These are phyloP conservation scores for Trifolium dubium DNA, from an alignment of 306 rosid genomes.

Conservation along the genomic window DNA sequence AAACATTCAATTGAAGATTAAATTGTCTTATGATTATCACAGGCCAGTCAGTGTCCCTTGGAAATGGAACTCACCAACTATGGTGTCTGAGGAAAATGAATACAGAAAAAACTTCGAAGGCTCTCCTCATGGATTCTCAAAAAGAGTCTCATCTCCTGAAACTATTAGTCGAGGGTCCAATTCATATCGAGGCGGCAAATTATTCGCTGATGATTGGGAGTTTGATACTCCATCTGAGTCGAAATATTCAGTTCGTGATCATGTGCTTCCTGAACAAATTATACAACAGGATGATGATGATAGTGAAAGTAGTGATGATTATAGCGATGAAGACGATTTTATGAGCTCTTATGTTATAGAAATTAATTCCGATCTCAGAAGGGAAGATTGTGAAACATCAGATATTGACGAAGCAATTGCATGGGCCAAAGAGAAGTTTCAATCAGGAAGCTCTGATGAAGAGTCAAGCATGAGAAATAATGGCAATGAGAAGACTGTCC, in stretches of 20 bases:
- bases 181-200: conserved; percentile 63
- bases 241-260: conserved; percentile 51
- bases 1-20: background rate
- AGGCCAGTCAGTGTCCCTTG: conserved; percentile 73
- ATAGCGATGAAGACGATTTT: conserved; percentile 63
- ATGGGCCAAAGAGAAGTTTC: conserved; percentile 91
- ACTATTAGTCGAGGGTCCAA: conserved; percentile 58
- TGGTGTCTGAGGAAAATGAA: conserved; percentile 58
- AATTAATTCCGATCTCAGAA: conserved; percentile 60
- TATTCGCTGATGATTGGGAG: conserved; percentile 65
- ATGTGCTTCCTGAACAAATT: conserved; percentile 46
- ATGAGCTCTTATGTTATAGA: conserved; percentile 95
- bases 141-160: conserved; percentile 75
- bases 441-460: conserved; percentile 57
- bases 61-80: conserved; percentile 64
- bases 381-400: conserved; percentile 64
- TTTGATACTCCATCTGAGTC: conserved; percentile 70
- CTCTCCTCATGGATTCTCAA: conserved; percentile 60
- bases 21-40: conserved; percentile 32
- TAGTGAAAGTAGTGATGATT: conserved; percentile 50
- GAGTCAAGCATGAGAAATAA: conserved; percentile 52
- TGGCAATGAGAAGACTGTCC: conserved; percentile 50
- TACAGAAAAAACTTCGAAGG: conserved; percentile 50
- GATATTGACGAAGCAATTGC: conserved; percentile 92
- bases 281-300: conserved; percentile 43